Percentiles rank a stretch among this genome's conserved stretches.
Conservation (phyloP, 441 rosid species). For the Populus hybrid region DNA sequence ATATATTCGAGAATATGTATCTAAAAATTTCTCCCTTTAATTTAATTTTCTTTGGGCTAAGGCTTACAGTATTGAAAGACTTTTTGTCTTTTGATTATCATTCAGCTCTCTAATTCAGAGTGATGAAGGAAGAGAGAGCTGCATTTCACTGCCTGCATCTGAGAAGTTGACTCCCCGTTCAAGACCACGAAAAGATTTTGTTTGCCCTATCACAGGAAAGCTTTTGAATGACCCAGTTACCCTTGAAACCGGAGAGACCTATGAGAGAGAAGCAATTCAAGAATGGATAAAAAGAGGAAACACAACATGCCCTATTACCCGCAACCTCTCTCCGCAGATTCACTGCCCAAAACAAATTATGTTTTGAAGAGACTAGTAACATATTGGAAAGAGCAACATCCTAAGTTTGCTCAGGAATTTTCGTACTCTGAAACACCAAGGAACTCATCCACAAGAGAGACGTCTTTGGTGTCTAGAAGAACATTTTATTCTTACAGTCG, state of each 20-base stretch:
- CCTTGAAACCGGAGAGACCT: conserved; percentile 73
- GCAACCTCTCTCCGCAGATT: conserved; percentile 41
- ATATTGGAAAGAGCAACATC: conserved; percentile 66
- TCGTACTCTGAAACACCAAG: conserved; percentile 52
- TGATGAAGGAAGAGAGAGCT: conserved; percentile 50
- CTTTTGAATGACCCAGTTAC: conserved; percentile 65
- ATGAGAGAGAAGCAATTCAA: conserved; percentile 68
- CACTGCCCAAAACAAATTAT: conserved; percentile 63
- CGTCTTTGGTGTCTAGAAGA: conserved; percentile 20
- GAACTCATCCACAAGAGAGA: conserved; percentile 30
- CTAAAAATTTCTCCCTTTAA: not conserved
- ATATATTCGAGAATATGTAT: conserved; percentile 36
- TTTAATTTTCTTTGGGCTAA: not conserved
- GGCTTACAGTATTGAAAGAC: not conserved
- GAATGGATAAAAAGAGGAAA: conserved; percentile 71
- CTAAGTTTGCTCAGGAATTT: conserved; percentile 62
- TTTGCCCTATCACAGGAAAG: conserved; percentile 64
- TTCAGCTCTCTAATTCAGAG: conserved; percentile 37
- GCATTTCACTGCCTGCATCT: conserved; percentile 40
- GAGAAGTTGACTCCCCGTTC: conserved; percentile 41
- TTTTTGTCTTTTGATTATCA: not conserved
- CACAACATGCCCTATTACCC: conserved; percentile 58
- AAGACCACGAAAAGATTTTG: conserved; percentile 66
- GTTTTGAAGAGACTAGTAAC: conserved; percentile 61
- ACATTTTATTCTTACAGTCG: conserved; percentile 13